Base-by-base conservation (phyloP, 345 rosid genomes). In the Geranium brycei region DNA sequence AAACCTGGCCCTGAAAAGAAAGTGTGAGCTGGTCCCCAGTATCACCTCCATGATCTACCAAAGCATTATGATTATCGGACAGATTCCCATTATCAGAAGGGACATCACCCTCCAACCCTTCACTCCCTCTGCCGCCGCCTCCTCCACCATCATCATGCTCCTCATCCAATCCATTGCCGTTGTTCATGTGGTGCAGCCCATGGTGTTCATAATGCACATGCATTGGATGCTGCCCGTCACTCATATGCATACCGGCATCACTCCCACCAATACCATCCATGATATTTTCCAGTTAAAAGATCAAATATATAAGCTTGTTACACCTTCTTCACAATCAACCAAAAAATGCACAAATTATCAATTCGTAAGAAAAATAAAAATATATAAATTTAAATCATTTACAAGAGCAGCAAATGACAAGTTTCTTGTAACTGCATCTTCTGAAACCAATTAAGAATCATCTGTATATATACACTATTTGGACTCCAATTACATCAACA, bases 1-100 rank as follows among this genome's bases (percentile, higher is more conserved):
- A 88, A 73, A 88, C 89, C 71, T 86, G 88, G 4, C 88, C 95
- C 32, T 86, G 86, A 66, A 84, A 86, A 65, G 95, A 84, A 73
- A 88, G 70, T 3, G 89, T 86, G 51, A 88, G 78, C 56, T 82
- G 92, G 66, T 81, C 88, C 61, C 83, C 84, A 63, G 69, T 78
- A 51, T 78, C 81, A 67, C 73, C 76, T 64, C 77, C 65, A 19
- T 66, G 80, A 19, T 74, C 85, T 63, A 67, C 68, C 58, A 51
- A 62, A 70, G 31, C 68, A 58, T 17, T 17, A 57, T 17, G 85
- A 61, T 61, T 72, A 69, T 76, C 77, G 56, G 79, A 57, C 62
- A 74, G 68, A 65, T 77, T 83, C 38, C 79, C 85, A 31, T 85
- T 81, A 58, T 81, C 89, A 19, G 85, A 76, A 16, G 83, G 82